Evolutionary conservation across 148 eudicot species (phyloP), one percentile per base, ranked within the genome.

Genomic region (Vaccinium myrtillus): DNA sequence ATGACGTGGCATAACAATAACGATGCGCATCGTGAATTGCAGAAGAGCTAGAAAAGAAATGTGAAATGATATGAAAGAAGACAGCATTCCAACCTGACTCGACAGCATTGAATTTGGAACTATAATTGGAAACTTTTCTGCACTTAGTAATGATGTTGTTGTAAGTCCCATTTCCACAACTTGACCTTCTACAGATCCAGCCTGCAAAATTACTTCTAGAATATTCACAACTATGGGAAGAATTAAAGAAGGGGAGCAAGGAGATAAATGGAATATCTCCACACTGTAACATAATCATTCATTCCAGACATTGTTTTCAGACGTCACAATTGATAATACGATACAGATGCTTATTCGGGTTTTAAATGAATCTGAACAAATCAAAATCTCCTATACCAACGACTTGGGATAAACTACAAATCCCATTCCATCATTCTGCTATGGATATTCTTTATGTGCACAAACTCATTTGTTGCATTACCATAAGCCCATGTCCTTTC

Each of bases 101-200:
- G 98, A 94, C 88, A 97, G 94, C 87, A 94, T 70, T 36, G 98
- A 95, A 89, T 97, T 97, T 43, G 99, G 99, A 85, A 97, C 99
- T 32, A 91, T 88, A 27, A 92, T 92, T 18, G 98, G 99, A 86
- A 92, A 95, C 84, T 87, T 94, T 88, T 97, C 99, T 69, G 93
- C 87, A 91, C 91, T 95, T 85, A 95, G 86, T 79, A 97, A 88
- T 69, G 93, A 86, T 84, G 98, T 97, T 70, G 96, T 93, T 27
- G 98, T 95, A 30, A 97, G 91, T 79, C 98, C 98, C 98, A 97
- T 94, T 54, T 95, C 99, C 77, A 94, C 93, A 80, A 97, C 99
- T 92, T 97, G 98, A 56, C 99, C 99, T 93, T 97, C 98, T 21
- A 97, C 91, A 77, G 98, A 90, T 87, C 99, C 99, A 85, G 99